These are phyloP conservation scores for Eucalyptus regnans DNA, from an alignment of 345 rosid genomes.

Conservation along the genomic window DNA sequence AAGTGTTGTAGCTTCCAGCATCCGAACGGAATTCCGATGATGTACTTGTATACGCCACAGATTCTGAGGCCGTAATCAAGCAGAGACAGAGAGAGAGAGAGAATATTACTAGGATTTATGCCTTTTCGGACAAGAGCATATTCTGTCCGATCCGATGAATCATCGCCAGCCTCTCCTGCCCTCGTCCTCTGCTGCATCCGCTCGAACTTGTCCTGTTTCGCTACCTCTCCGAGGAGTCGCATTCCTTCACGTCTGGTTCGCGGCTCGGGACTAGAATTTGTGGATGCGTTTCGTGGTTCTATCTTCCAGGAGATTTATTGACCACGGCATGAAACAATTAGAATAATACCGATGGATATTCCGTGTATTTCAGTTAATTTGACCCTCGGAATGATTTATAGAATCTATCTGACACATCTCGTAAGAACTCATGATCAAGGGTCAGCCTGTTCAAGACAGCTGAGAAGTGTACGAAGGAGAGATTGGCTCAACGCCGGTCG, in stretches of 20 bases:
- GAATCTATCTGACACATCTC: fast-evolving
- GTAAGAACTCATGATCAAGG: fast-evolving
- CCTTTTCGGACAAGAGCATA: background rate
- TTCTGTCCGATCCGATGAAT: background rate
- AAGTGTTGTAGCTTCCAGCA: background rate
- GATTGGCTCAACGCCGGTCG: fast-evolving
- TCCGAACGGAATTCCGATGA: background rate
- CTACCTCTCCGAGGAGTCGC: background rate
- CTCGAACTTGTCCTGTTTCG: background rate
- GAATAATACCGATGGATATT: background rate
- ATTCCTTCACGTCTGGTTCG: background rate
- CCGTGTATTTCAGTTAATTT: background rate
- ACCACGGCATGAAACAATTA: fast-evolving
- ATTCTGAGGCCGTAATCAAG: background rate
- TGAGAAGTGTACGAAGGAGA: background rate
- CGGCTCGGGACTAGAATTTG: background rate
- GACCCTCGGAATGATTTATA: background rate
- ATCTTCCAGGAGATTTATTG: background rate
- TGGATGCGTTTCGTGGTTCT: background rate
- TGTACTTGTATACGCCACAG: background rate
- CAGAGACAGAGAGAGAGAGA: background rate
- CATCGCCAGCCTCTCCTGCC: background rate
- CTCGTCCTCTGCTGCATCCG: background rate
- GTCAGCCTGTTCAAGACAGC: fast-evolving
- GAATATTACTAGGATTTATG: background rate